Conservation (phyloP, 2,329 filamentous ascomycete genomes). For the Venturia nashicola region DNA sequence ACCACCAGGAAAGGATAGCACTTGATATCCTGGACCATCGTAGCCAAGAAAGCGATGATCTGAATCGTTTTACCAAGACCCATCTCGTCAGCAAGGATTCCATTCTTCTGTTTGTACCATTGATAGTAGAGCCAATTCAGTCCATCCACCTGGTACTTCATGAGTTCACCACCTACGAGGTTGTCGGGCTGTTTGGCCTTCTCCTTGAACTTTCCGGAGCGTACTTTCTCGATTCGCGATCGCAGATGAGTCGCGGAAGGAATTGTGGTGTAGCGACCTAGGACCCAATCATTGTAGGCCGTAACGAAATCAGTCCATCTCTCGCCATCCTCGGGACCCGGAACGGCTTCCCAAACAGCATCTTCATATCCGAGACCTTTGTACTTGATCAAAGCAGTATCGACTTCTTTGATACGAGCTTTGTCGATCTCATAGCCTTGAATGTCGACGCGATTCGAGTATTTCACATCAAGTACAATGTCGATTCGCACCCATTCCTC, state of each 20-base stretch:
- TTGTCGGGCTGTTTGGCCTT: constrained; percentile 60
- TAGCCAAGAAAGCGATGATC: constrained; percentile 69
- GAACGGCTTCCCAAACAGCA: constrained; percentile 77
- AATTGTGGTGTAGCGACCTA: constrained; percentile 60
- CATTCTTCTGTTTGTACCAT: constrained; percentile 70
- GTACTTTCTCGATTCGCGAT: constrained; percentile 56
- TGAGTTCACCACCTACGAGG: constrained; percentile 67
- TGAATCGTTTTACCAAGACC: constrained; percentile 96
- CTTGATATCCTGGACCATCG: constrained; percentile 46
- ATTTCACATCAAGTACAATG: constrained; percentile 75
- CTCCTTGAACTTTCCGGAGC: constrained; percentile 54
- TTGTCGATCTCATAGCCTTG: constrained; percentile 58
- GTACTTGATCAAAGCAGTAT: constrained; percentile 74
- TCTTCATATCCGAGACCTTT: constrained; percentile 88
- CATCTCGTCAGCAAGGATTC: constrained; percentile 95
- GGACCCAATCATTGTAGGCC: constrained; percentile 79
- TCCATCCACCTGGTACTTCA: constrained; percentile 88
- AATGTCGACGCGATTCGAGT: constrained; percentile 44
- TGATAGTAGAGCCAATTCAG: constrained; percentile 93
- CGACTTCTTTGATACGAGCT: constrained; percentile 58
- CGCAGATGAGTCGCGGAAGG: constrained; percentile 44
- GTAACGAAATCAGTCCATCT: constrained; percentile 68
- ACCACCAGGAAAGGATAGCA: constrained; percentile 91
- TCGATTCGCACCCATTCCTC: constrained; percentile 79
- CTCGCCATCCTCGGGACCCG: constrained; percentile 48